Base-by-base conservation (phyloP, 2,329 filamentous ascomycete species). In the Chrysoporthe cubensis region DNA sequence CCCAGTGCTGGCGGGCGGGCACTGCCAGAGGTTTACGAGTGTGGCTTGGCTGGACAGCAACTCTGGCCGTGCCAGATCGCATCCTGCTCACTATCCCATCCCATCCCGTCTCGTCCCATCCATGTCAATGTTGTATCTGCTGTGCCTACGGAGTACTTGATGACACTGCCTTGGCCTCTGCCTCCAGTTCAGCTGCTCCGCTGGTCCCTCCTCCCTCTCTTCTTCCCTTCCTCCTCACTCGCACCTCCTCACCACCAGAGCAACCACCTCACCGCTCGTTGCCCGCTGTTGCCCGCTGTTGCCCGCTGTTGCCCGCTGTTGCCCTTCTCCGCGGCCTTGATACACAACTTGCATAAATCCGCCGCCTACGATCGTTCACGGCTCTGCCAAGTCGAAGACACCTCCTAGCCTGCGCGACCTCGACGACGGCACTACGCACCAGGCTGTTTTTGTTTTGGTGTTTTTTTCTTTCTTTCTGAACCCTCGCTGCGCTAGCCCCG, bases 201-300 rank as follows among this genome's bases (percentile, higher is more conserved):
- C 54, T 40, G 37, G 14, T 37, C 16, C 16, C 40, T 57, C n/a
- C 18, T 40, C 34, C 54, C 9, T 57, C 32, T 32, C 54, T 4
- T 57, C 32, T 32, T 21, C 32, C 32, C 54, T n/a, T 57, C 34
- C 34, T 57, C 16, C 54, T 43, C 54, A 18, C 26, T 13, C 56
- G 37, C 54, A 40, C 13, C 26, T 34, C 56, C 34, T 26, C 34
- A 44, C 57, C 57, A 60, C n/a, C 57, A 60, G 4, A 43, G 11
- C n/a, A 21, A 9, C 57, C 9, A 60, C 59, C 59, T 61, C 40
- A 61, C 58, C 58, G 58, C 59, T 21, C 43, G 43, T 37, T 37
- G 59, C 43, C n/a, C 26, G 26, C 2, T 26, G 26, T 26, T 26
- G 26, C 26, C 26, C 26, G 26, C 26, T 26, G 26, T 26, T 26